These are phyloP conservation scores for Nicotiana benthamiana DNA, from an alignment of 257 asterid genomes.

Conservation along the genomic window DNA sequence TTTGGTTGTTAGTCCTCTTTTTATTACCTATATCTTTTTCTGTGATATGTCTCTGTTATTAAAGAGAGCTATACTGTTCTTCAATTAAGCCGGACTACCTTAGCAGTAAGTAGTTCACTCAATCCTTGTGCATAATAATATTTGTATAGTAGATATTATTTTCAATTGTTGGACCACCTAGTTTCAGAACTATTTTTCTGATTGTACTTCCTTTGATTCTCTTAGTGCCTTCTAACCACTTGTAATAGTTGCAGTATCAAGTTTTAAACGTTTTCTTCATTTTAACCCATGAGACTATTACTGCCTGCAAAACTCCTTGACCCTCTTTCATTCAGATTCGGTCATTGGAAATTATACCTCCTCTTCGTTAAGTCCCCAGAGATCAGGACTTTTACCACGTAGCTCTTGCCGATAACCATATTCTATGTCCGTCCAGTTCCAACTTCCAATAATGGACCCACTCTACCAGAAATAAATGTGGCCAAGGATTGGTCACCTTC, in stretches of 20 bases:
- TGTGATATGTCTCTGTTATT: not conserved
- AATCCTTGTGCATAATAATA: not conserved
- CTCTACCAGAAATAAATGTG: not conserved
- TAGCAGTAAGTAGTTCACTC: not conserved
- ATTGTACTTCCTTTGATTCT: not conserved
- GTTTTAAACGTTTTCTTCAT: not conserved
- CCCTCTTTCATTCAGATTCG: not conserved
- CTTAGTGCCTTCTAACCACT: not conserved
- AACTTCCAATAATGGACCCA: not conserved
- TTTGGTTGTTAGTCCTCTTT: not conserved
- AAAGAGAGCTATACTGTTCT: not conserved
- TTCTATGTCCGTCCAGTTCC: not conserved
- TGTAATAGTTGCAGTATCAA: not conserved
- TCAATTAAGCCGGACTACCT: not conserved
- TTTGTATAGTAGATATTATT: not conserved
- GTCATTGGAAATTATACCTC: not conserved
- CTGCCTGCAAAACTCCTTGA: not conserved
- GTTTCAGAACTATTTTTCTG: not conserved
- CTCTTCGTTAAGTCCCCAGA: not conserved
- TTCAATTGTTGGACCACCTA: not conserved
- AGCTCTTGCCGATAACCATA: not conserved
- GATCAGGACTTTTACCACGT: not conserved
- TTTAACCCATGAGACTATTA: not conserved
- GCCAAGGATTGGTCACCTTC: not conserved
- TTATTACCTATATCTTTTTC: too few relatives aligned